phyloP scores from a whole-genome alignment of 2,329 filamentous ascomycete species.

The Epichloe uncinata region DNA sequence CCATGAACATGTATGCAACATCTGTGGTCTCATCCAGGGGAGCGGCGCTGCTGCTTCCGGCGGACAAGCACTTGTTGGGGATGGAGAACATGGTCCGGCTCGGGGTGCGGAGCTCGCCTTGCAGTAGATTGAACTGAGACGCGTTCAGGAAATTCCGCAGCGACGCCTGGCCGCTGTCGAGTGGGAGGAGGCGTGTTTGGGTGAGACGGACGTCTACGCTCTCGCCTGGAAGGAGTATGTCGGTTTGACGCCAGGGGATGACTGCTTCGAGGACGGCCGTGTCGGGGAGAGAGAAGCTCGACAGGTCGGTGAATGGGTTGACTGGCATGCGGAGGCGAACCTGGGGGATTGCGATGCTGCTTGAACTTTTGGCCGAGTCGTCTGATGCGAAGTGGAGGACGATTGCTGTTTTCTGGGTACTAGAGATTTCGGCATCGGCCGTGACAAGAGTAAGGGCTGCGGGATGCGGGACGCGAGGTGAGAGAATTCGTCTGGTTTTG shows the following conservation, averaged over 20 bases:
- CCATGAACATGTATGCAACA: constrained; percentile 29
- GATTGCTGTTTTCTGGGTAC: constrained; percentile 20
- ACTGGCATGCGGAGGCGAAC: constrained; percentile 21
- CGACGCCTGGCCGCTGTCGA: constrained; percentile 24
- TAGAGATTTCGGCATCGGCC: constrained; percentile 15
- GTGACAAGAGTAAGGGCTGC: constrained; percentile 26
- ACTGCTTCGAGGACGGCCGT: constrained; percentile 21
- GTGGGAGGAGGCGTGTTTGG: constrained; percentile 22
- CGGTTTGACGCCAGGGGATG: constrained; percentile 17
- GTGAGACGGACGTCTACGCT: constrained; percentile 35
- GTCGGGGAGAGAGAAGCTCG: constrained; percentile 15
- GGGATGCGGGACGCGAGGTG: constrained; percentile 34
- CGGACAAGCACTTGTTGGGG: constrained; percentile 12
- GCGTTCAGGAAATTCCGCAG: constrained; percentile 29
- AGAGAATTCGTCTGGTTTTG: constrained; percentile 24
- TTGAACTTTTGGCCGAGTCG: neutral
- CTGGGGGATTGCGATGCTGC: constrained; percentile 3
- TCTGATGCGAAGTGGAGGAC: constrained; percentile 34
- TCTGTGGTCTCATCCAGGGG: constrained; percentile 5
- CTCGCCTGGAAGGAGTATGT: constrained; percentile 32
- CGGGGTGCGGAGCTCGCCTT: constrained; percentile 28
- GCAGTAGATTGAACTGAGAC: constrained; percentile 32
- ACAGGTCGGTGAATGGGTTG: constrained; percentile 14
- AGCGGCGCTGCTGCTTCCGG: neutral
- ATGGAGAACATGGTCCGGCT: constrained; percentile 17